Percentiles rank a stretch among this genome's conserved stretches.
Evolutionary conservation across 352 stramenopile species (phyloP).

Genomic region (Pythium guiyangense): DNA sequence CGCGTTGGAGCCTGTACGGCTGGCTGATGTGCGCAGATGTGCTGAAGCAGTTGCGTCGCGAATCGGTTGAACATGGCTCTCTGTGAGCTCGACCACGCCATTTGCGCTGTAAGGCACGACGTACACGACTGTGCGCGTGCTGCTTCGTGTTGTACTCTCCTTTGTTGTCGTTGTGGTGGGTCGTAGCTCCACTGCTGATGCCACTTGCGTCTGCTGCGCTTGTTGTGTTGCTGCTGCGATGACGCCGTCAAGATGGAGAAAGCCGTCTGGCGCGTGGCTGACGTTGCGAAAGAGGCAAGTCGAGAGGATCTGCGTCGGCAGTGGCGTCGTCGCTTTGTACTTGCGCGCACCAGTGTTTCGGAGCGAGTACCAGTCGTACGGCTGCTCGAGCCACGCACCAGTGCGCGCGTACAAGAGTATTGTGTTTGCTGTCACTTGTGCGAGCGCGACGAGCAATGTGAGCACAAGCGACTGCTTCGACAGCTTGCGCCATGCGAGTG

Average conservation of each 20-base stretch:
- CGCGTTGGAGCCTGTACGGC: background rate
- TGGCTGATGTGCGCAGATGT: background rate
- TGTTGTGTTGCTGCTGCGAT: conserved; percentile 14
- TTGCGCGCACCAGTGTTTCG: conserved; percentile 33
- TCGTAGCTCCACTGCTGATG: background rate
- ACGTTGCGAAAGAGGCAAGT: conserved; percentile 33
- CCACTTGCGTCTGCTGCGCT: background rate
- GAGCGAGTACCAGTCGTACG: conserved; percentile 64
- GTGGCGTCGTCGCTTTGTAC: conserved; percentile 18
- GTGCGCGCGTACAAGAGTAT: conserved; percentile 48
- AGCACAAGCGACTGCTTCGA: conserved; percentile 21
- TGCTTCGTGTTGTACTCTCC: too few relatives aligned
- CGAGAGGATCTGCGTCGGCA: conserved; percentile 30
- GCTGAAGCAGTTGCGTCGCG: background rate
- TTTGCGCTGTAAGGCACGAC: conserved; percentile 44
- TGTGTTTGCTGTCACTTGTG: conserved; percentile 15
- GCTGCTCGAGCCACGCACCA: conserved; percentile 35
- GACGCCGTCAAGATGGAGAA: conserved; percentile 25
- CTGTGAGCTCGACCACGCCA: conserved; percentile 26
- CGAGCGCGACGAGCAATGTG: conserved; percentile 3
- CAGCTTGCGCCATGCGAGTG: conserved; percentile 28
- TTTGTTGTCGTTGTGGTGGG: background rate
- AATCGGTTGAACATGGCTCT: conserved; percentile 21
- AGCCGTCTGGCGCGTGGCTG: conserved; percentile 13
- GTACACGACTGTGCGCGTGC: conserved; percentile 26